phyloP scores from a whole-genome alignment of 176 grass and related monocot genomes.

The Ensete ventricosum region DNA sequence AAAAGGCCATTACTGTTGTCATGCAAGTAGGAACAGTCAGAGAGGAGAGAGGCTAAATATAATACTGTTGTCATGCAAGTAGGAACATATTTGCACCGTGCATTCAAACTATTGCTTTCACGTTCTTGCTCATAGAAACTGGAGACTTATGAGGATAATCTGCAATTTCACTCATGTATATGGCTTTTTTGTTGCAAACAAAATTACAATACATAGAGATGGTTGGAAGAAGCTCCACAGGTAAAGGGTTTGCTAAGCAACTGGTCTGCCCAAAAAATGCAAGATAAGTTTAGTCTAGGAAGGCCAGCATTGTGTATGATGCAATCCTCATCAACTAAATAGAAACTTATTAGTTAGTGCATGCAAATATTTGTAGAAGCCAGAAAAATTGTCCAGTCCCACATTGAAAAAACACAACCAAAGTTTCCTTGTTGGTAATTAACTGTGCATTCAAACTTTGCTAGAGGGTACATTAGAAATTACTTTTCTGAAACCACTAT shows the following conservation, averaged over 20 bases:
- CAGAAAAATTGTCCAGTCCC: no score
- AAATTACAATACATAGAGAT: slow-evolving; percentile 23
- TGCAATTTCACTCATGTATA: slow-evolving; percentile 36
- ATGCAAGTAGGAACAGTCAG: slow-evolving; percentile 2
- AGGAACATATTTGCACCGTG: slow-evolving; percentile 32
- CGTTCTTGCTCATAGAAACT: slow-evolving; percentile 37
- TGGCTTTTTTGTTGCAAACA: slow-evolving; percentile 10
- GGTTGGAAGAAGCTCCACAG: slow-evolving; percentile 50
- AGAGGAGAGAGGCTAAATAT: no score
- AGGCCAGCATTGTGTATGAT: not conserved
- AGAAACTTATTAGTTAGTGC: no score
- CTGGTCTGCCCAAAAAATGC: slow-evolving; percentile 34
- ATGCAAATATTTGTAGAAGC: no score
- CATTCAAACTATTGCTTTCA: slow-evolving; percentile 20
- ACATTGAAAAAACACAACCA: no score
- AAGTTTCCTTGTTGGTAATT: no score
- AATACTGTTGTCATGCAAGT: not conserved
- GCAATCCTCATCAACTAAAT: no score
- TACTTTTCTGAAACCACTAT: no score
- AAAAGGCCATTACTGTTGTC: slow-evolving; percentile 10
- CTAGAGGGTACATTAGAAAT: no score
- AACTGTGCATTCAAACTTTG: no score
- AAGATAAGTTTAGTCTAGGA: slow-evolving; percentile 6
- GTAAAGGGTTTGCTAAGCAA: slow-evolving; percentile 56
- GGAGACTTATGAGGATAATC: slow-evolving; percentile 49